Evolutionary conservation across 805 yeast genomes (phyloP).

Genomic region (Blastobotrys muscicola): DNA sequence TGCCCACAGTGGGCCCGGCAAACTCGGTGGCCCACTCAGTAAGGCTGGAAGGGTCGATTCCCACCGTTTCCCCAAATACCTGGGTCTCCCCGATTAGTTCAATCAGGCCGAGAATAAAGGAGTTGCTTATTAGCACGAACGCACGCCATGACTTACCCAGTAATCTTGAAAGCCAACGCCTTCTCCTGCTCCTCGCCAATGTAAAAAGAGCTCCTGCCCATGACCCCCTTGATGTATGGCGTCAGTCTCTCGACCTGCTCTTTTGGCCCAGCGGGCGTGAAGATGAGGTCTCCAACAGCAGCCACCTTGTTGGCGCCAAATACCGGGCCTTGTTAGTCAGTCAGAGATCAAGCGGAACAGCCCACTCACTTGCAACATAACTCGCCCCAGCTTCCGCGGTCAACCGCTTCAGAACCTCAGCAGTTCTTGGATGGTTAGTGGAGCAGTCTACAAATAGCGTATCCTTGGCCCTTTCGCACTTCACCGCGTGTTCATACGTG

Average conservation of each 20-base stretch:
- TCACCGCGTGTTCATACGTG: slow-evolving; percentile 1
- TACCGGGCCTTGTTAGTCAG: slow-evolving; percentile 16
- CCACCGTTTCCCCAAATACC: slow-evolving; percentile 21
- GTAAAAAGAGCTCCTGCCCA: slow-evolving; percentile 20
- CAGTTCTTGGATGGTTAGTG: slow-evolving; percentile 23
- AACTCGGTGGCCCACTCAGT: slow-evolving; percentile 12
- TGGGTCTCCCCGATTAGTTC: slow-evolving; percentile 11
- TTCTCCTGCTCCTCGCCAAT: slow-evolving; percentile 20
- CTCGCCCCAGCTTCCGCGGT: slow-evolving; percentile 14
- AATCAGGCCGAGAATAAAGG: slow-evolving; percentile 22
- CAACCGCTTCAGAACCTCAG: slow-evolving; percentile 8
- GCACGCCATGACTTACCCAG: slow-evolving; percentile 14
- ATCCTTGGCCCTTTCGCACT: slow-evolving; percentile 10
- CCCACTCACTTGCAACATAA: slow-evolving; percentile 13
- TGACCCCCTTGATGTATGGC: slow-evolving; percentile 18
- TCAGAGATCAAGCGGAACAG: too few relatives aligned
- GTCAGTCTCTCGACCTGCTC: slow-evolving; percentile 13
- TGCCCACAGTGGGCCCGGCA: slow-evolving; percentile 12
- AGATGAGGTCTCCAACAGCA: slow-evolving; percentile 18
- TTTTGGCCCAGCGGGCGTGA: slow-evolving; percentile 20
- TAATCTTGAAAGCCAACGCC: slow-evolving; percentile 19
- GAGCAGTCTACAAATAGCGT: slow-evolving; percentile 21
- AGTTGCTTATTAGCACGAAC: slow-evolving; percentile 18
- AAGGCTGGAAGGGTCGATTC: slow-evolving; percentile 15
- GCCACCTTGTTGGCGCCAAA: slow-evolving; percentile 25